Percentiles rank a stretch among this genome's conserved stretches.
These are phyloP conservation scores for Rhododendron griersonianum DNA, from an alignment of 148 eudicot genomes.

Conservation along the genomic window DNA sequence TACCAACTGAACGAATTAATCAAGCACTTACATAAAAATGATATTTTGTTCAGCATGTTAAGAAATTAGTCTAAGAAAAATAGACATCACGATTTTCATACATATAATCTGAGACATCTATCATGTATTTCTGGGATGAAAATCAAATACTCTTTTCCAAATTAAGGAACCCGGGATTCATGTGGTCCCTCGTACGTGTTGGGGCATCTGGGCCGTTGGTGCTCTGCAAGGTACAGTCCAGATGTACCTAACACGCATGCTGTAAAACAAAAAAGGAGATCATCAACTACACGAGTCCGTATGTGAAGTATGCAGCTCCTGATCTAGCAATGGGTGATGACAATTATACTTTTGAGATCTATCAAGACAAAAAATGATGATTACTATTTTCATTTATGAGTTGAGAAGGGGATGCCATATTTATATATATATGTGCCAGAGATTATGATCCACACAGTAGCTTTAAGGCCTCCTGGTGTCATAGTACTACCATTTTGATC, in stretches of 20 bases:
- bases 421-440: neutral
- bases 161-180: too few species aligned
- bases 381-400: neutral
- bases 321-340: conserved; percentile 5
- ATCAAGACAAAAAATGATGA: conserved; percentile 13
- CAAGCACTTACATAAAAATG: too few species aligned
- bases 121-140: neutral
- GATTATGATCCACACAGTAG: neutral
- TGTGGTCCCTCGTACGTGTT: too few species aligned
- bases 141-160: neutral
- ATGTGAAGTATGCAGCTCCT: neutral
- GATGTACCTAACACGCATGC: too few species aligned
- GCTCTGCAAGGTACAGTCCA: too few species aligned
- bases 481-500: neutral
- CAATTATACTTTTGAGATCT: conserved; percentile 10
- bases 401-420: conserved; percentile 3
- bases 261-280: neutral
- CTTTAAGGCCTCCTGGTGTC: neutral
- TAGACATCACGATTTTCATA: too few species aligned
- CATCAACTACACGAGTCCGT: neutral
- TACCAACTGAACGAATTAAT: neutral
- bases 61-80: too few species aligned
- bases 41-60: too few species aligned
- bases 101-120: too few species aligned
- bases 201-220: too few species aligned